Conservation (phyloP, 225 moss, liverwort and hornwort species). For the Thuidium tamariscinum region DNA sequence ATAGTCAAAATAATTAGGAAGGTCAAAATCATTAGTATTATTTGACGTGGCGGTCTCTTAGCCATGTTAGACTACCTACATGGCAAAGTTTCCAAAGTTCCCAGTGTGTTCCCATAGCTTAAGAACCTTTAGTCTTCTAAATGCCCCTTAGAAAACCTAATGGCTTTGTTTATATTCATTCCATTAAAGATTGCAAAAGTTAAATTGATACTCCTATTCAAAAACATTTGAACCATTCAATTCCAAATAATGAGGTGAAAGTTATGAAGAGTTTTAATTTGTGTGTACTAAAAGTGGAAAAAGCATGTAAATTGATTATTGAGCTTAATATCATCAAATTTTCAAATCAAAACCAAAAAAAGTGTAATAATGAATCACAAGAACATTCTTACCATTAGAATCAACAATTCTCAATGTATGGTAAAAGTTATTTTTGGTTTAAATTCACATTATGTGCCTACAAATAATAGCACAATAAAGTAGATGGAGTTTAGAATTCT, state of each 20-base stretch:
- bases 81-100: no score
- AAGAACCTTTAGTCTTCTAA: no score
- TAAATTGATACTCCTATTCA: background rate
- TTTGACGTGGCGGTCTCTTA: no score
- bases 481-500: background rate
- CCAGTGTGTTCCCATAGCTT: no score
- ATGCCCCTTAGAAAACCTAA: no score
- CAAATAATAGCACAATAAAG: background rate
- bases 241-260: background rate
- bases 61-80: no score
- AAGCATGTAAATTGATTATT: background rate
- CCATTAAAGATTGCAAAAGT: background rate
- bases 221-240: background rate
- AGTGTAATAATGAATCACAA: accelerated
- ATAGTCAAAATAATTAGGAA: no score
- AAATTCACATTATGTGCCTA: background rate
- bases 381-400: background rate
- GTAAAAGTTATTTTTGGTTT: background rate
- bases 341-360: background rate
- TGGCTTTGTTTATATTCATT: background rate
- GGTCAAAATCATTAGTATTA: no score
- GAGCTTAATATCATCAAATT: background rate
- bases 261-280: background rate
- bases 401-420: background rate
- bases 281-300: background rate